Evolutionary conservation across 2,329 filamentous ascomycete species (phyloP).

Genomic region (Thyridium curvatum): DNA sequence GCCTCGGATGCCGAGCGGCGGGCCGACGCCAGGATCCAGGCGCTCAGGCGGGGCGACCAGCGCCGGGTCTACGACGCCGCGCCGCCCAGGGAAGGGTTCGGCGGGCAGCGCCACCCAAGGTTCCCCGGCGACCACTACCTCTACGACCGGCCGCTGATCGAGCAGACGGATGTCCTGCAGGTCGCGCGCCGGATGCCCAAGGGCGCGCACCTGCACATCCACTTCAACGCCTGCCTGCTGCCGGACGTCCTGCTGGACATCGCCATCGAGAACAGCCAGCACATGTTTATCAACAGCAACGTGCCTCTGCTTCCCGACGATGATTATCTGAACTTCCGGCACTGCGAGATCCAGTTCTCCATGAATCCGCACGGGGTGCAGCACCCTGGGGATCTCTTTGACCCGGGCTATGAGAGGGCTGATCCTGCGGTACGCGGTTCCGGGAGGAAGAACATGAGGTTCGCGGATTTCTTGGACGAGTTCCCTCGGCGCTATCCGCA

Average conservation of each 20-base stretch:
- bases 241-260: constrained; percentile 52
- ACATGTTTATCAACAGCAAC: constrained; percentile 66
- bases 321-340: constrained; percentile 36
- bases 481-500: constrained; percentile 20
- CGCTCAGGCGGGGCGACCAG: constrained; percentile 28
- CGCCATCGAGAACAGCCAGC: constrained; percentile 43
- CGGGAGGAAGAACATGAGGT: constrained; percentile 32
- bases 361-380: constrained; percentile 21
- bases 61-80: constrained; percentile 26
- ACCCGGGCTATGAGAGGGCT: constrained; percentile 30
- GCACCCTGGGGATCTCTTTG: constrained; percentile 36
- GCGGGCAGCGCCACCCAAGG: constrained; percentile 35
- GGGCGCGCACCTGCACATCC: constrained; percentile 66
- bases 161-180: constrained; percentile 48
- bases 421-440: constrained; percentile 10
- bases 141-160: constrained; percentile 46
- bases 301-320: constrained; percentile 34
- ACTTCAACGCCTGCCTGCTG: constrained; percentile 69
- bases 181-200: constrained; percentile 60
- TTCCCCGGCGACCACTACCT: constrained; percentile 53
- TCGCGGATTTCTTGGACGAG: constrained; percentile 30
- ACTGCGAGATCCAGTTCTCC: constrained; percentile 58
- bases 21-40: constrained; percentile 33
- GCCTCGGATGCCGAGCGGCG: constrained; percentile 26
- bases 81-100: constrained; percentile 24